Evolutionary conservation across 768 basidiomycete genomes (phyloP), one percentile per base, ranked within the genome.

Genomic region (Kwoniella botswanensis): DNA sequence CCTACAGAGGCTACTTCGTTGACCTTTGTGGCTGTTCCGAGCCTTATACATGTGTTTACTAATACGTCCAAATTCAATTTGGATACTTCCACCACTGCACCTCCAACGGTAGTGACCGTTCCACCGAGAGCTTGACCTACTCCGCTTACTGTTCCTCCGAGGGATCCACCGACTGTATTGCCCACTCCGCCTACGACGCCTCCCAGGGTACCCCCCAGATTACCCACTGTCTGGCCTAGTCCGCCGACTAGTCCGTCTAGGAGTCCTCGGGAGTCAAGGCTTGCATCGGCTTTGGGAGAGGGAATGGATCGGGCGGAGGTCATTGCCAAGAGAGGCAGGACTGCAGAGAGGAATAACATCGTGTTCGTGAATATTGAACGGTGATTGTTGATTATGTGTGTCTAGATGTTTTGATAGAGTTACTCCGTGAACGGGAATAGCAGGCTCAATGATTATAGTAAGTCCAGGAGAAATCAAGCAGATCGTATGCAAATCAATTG

Each of bases 231-330:
- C 13, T 62, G 59, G 13, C 67, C 67, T 50, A 68, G 35, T 18
- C 67, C 67, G 24, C 67, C 67, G 11, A 68, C 26, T 4, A 68
- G 50, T 18, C 67, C 67, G 24, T 62, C 67, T 17, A 68, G 67
- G 12, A 68, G 54, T 15, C 67, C 67, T 29, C 67, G 50, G 42
- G 43, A 41, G 15, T 68, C 53, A 11, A 62, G 35, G 12, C 46
- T 42, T 55, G 59, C 44, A 3, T n/a, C 50, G 13, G 53, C 60
- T 6, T 42, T 29, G 21, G 50, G 17, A 43, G 61, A 53, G 22
- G 61, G 46, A 11, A 58, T 70, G 9, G 44, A 50, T 53, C 68
- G 68, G n/a, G 70, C 70, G 13, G 68, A 63, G 12, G 56, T 41
- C 12, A 65, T 18, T 18, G 63, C 17, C 35, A 71, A 50, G 10